Percentiles rank a stretch among this genome's conserved stretches.
Evolutionary conservation across 805 yeast genomes (phyloP).

Genomic region (Grigorovia humatica): DNA sequence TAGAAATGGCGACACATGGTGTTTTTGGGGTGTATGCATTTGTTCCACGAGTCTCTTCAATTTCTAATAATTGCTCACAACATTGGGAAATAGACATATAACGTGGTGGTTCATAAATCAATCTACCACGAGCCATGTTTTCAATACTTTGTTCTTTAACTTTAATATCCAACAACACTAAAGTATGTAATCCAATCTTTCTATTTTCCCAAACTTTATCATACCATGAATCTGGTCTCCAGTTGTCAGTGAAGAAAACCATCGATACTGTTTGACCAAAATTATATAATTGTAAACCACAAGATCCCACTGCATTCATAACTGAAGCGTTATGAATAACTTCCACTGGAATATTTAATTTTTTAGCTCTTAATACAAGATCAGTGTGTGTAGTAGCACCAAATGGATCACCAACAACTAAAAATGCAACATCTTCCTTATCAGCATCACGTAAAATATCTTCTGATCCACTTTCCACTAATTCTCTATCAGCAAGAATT

Average conservation of each 20-base stretch:
- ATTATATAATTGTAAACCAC: slow-evolving; percentile 89
- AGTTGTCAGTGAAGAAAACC: slow-evolving; percentile 86
- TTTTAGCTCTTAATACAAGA: slow-evolving; percentile 83
- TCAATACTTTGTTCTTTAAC: slow-evolving; percentile 95
- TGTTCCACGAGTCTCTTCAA: slow-evolving; percentile 69
- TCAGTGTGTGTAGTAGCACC: slow-evolving; percentile 99
- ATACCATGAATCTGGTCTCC: slow-evolving; percentile 97
- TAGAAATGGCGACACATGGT: slow-evolving; percentile 87
- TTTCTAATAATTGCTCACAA: slow-evolving; percentile 75
- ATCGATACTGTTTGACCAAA: slow-evolving; percentile 97
- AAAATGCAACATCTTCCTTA: slow-evolving; percentile 76
- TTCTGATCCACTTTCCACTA: slow-evolving; percentile 86
- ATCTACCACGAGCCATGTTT: slow-evolving; percentile 85
- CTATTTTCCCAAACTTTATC: slow-evolving; percentile 83
- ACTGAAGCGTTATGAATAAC: slow-evolving; percentile 91
- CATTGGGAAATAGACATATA: slow-evolving; percentile 90
- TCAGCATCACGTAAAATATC: slow-evolving; percentile 68
- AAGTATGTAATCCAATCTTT: slow-evolving; percentile 81
- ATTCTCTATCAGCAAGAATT: slow-evolving; percentile 84
- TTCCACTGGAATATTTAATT: slow-evolving; percentile 65
- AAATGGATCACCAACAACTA: slow-evolving; percentile 95
- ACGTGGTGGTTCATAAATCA: slow-evolving; percentile 92
- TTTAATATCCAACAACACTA: slow-evolving; percentile 80
- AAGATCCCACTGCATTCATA: slow-evolving; percentile 97
- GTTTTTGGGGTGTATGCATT: slow-evolving; percentile 76